phyloP scores from a whole-genome alignment of 2,329 filamentous ascomycete genomes.

The Coniella vitis region DNA sequence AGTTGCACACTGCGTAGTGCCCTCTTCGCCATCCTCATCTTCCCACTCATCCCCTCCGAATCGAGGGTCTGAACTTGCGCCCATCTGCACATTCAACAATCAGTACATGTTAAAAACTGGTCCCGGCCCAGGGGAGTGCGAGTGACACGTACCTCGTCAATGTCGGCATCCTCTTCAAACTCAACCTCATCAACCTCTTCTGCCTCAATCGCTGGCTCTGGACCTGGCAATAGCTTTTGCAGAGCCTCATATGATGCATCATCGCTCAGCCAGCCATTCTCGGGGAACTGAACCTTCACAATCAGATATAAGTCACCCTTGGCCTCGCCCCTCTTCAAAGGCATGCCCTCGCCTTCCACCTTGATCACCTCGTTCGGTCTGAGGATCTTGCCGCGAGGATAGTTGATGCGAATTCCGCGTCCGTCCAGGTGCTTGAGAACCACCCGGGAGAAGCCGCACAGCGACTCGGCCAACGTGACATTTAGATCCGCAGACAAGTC shows the following conservation, averaged over 20 bases:
- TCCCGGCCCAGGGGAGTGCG: not conserved
- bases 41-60: slow-evolving; percentile 62
- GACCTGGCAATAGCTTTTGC: slow-evolving; percentile 66
- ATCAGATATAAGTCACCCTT: slow-evolving; percentile 84
- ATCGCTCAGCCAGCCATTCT: slow-evolving; percentile 73
- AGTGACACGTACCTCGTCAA: slow-evolving; percentile 59
- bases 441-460: slow-evolving; percentile 84
- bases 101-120: slow-evolving; percentile 3
- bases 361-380: slow-evolving; percentile 80
- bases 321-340: slow-evolving; percentile 73
- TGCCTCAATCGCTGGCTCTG: slow-evolving; percentile 53
- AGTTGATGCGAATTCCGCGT: slow-evolving; percentile 74
- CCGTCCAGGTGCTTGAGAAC: slow-evolving; percentile 91
- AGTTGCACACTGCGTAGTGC: slow-evolving; percentile 61
- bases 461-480: slow-evolving; percentile 74
- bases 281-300: slow-evolving; percentile 82
- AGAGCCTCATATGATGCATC: slow-evolving; percentile 66
- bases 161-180: slow-evolving; percentile 73
- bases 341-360: slow-evolving; percentile 89
- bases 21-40: slow-evolving; percentile 59
- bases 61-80: slow-evolving; percentile 62
- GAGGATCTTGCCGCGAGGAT: slow-evolving; percentile 75
- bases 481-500: slow-evolving; percentile 79
- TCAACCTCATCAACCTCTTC: slow-evolving; percentile 82
- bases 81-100: slow-evolving; percentile 46